Percentiles rank a stretch among this genome's conserved stretches.
These are phyloP conservation scores for Penicillium decumbens DNA, from an alignment of 2,329 filamentous ascomycete genomes.

Conservation along the genomic window DNA sequence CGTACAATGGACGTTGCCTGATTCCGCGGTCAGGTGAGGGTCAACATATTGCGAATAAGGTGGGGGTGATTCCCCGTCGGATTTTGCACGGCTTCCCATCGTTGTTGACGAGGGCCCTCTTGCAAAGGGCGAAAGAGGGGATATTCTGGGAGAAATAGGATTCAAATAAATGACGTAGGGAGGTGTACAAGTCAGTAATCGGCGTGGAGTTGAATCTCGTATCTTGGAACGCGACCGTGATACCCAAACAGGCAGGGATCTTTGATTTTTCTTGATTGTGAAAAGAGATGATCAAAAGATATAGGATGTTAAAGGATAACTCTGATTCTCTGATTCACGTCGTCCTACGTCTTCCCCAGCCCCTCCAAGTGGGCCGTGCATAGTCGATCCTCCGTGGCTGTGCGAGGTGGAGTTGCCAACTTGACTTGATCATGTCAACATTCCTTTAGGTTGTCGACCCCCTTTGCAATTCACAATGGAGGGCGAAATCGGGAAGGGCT, in stretches of 20 bases:
- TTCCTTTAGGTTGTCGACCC: neutral
- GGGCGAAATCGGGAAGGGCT: conserved; percentile 5
- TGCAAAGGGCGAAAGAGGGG: neutral
- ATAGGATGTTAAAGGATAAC: neutral
- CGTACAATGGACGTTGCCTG: conserved; percentile 12
- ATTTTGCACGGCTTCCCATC: conserved; percentile 8
- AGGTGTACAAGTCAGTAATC: neutral
- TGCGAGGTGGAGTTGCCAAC: conserved; percentile 6
- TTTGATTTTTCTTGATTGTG: too few species aligned
- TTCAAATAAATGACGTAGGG: neutral
- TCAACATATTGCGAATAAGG: conserved; percentile 11
- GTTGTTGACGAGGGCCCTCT: neutral
- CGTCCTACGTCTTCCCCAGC: neutral
- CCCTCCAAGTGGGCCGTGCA: conserved; percentile 14
- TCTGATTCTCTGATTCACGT: neutral
- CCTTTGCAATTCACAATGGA: conserved; percentile 4
- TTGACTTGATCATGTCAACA: conserved; percentile 6
- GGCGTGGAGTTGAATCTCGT: neutral
- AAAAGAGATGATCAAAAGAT: neutral
- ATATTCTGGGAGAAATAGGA: neutral
- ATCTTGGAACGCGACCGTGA: neutral
- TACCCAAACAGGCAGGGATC: neutral
- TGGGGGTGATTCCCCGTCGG: conserved; percentile 3
- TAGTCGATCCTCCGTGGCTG: conserved; percentile 12
- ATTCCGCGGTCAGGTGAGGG: conserved; percentile 13